Evolutionary conservation across 2,329 filamentous ascomycete genomes (phyloP), one percentile per base, ranked within the genome.

Genomic region (Paraconiothyrium brasiliense): DNA sequence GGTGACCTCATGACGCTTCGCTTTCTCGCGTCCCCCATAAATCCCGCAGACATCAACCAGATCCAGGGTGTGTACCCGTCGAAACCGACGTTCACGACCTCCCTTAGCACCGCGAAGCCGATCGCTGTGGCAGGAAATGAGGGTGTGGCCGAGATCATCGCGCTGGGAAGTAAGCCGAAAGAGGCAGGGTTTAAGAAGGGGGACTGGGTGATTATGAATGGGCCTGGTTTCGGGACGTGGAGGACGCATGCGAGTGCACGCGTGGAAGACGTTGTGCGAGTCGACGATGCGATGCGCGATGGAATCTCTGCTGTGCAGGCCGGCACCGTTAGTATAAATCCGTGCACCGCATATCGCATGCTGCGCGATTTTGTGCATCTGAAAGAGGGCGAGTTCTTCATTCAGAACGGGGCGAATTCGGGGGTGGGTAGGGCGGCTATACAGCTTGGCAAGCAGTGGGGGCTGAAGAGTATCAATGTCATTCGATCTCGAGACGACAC

Each of bases 31-130:
- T 89, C 93, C 0, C 93, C 95, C 60, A 92, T 99, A 79, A 99
- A 99, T 82, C 95, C 95, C 27, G 94, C 95, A 74, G 95, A 99
- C 81, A 92, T 99, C 79, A 99, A 99, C 84, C 94, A 94, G 73
- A 92, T 99, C 73, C 95, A 99, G 83, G 95, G 95, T 67, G 93
- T 94, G 4, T 99, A 99, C 82, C 94, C 94, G 64, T 89, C 89
- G 49, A 93, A 93, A 76, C 93, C 94, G 0, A 83, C 86, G 48
- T 94, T 97, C 80, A 89, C 88, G 20, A 89, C 89, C 6, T 80
- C 87, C 1, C 87, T 99, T 58, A 92, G 93, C 59, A 97, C 94
- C 0, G 68, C 88, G 0, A 83, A 89, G 27, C 93, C 94, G 2
- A 87, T 91, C 8, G 92, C 92, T 1, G 87, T 95, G 1, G 91